Evolutionary conservation across 345 rosid species (phyloP).

Genomic region (Excoecaria cochinchinensis): DNA sequence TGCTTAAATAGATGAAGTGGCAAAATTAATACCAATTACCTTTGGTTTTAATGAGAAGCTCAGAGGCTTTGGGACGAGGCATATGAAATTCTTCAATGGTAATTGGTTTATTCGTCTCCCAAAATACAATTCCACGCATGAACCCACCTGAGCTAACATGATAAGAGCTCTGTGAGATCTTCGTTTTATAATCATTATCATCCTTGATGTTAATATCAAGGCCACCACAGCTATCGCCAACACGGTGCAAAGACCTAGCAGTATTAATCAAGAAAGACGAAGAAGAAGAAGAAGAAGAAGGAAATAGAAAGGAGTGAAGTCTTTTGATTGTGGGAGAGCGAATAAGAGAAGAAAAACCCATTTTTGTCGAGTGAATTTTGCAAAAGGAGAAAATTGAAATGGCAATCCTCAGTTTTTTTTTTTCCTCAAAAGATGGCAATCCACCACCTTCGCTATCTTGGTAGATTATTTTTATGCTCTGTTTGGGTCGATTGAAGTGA

Average conservation of each 20-base stretch:
- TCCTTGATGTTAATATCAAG: too few species aligned
- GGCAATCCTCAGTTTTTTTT: too few species aligned
- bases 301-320: background rate
- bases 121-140: constrained; percentile 82
- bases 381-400: background rate
- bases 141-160: constrained; percentile 72
- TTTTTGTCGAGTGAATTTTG: background rate
- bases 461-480: too few species aligned
- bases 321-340: constrained; percentile 9
- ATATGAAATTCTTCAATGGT: constrained; percentile 81
- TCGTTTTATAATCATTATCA: background rate
- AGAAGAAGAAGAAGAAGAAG: background rate
- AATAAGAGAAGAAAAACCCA: constrained; percentile 11
- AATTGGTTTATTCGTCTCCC: constrained; percentile 70
- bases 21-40: constrained; percentile 30
- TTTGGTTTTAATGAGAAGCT: constrained; percentile 80
- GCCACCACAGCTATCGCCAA: background rate
- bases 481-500: too few species aligned
- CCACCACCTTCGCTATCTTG: too few species aligned
- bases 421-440: too few species aligned
- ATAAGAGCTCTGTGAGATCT: constrained; percentile 27
- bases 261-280: too few species aligned
- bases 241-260: background rate
- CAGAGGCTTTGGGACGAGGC: constrained; percentile 82
- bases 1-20: background rate